A percentile compares a stretch with the other conserved stretches of the same genome.
These are phyloP conservation scores for Pyrus bretschneideri DNA, from an alignment of 306 rosid species.

Conservation along the genomic window DNA sequence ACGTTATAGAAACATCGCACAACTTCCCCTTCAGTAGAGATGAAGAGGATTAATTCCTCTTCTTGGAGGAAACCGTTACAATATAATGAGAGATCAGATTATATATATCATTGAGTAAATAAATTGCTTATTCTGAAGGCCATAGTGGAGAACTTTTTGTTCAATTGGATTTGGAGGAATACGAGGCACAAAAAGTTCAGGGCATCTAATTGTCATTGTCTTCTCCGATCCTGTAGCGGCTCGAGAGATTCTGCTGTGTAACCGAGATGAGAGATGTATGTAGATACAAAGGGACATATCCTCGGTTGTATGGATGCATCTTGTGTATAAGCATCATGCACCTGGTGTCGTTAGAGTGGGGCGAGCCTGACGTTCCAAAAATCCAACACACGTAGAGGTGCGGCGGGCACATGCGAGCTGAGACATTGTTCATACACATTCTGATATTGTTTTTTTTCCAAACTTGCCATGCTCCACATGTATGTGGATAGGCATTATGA, in stretches of 20 bases:
- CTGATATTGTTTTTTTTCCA: neutral
- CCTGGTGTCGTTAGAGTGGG: too few species aligned
- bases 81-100: neutral
- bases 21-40: neutral
- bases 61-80: neutral
- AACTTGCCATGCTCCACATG: neutral
- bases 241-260: neutral
- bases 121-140: neutral
- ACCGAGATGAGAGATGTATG: neutral
- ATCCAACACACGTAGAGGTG: too few species aligned
- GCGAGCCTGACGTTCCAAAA: too few species aligned
- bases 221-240: neutral
- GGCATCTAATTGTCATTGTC: neutral
- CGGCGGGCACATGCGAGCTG: neutral
- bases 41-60: neutral
- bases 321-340: too few species aligned
- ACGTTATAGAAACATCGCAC: neutral
- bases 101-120: neutral
- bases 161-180: conserved; percentile 13
- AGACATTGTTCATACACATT: neutral
- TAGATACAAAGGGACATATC: too few species aligned
- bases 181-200: neutral
- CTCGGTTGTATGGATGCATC: too few species aligned
- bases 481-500: neutral
- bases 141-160: neutral